Evolutionary conservation across 2,329 filamentous ascomycete genomes (phyloP), one percentile per base, ranked within the genome.

Genomic region (Cercospora sp.): DNA sequence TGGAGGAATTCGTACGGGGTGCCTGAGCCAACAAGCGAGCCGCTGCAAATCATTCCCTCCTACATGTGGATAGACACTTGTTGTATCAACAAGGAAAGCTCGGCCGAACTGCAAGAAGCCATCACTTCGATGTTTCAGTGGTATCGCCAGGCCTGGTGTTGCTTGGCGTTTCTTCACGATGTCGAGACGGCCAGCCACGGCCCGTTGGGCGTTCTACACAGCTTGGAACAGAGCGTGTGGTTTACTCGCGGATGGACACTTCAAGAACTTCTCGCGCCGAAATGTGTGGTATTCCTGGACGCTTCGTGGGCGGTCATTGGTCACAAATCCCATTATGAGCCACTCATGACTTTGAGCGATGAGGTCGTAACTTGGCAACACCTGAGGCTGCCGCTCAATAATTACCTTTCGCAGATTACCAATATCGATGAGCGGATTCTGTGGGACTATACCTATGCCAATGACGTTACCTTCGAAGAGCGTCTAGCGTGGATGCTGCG

Each of bases 221-320:
- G n/a, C 31, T 65, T 69, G 20, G 10, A 53, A 42, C 33, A 58
- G n/a, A 69, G 70, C n/a, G 45, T 61, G 5, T 75, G 72, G 73
- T 74, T 73, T 36, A 68, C 42, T 1, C 40, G 71, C 20, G 72
- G 71, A 9, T 75, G 72, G 72, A 74, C 73, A n/a, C 55, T 75
- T n/a, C 72, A 74, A 59, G 73, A 74, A 33, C 64, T 75, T 12
- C 60, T 75, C 2, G 73, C 73, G 1, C 72, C 73, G 1, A 51
- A 59, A 8, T 30, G 6, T 9, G 58, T 71, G 2, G 51, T 71
- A 1, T 74, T 72, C 20, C 67, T 68, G 18, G 59, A 71, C 16
- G 20, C 31, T 8, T 48, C 68, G 5, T 70, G 69, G 69, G 58
- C 31, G 16, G 13, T 48, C 3, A 18, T 71, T 28, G 69, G 71